A percentile compares a stretch with the other conserved stretches of the same genome.
Evolutionary conservation across 2,329 filamentous ascomycete genomes (phyloP).

Genomic region (Fulvia fulva): DNA sequence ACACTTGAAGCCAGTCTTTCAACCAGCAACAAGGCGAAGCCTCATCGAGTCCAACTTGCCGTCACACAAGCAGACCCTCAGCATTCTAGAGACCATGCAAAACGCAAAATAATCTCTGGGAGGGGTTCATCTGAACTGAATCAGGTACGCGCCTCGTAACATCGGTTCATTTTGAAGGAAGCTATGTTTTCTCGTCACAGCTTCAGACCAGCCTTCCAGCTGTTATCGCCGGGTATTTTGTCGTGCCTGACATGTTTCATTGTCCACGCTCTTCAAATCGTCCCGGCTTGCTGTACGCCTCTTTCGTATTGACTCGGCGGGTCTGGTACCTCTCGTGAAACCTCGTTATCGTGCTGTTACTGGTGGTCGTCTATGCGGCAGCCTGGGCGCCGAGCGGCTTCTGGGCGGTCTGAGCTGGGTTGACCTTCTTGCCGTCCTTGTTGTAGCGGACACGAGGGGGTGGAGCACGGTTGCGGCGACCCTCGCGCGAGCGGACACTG

Average conservation of each 20-base stretch:
- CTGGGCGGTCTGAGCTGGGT: constrained; percentile 75
- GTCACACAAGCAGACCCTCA: constrained; percentile 3
- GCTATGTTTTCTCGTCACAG: neutral
- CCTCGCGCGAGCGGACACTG: constrained; percentile 94
- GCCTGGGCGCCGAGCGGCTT: constrained; percentile 41
- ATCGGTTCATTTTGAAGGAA: neutral
- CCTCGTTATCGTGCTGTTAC: neutral
- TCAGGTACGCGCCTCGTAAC: constrained; percentile 3
- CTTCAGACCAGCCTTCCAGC: constrained; percentile 2
- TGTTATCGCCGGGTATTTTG: neutral
- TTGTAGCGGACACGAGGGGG: constrained; percentile 98
- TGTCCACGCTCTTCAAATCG: neutral
- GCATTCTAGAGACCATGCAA: neutral
- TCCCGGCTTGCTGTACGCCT: neutral
- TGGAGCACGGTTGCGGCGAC: constrained; percentile 97
- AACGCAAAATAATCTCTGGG: neutral
- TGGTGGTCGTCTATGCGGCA: constrained; percentile 2
- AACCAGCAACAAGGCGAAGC: constrained; percentile 1
- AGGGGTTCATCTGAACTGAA: constrained; percentile 1
- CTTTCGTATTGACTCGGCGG: neutral
- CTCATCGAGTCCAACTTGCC: neutral
- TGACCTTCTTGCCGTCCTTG: constrained; percentile 99
- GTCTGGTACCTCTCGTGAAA: neutral
- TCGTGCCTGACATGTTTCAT: neutral
- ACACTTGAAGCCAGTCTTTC: neutral